Base-by-base conservation (phyloP, 169 alveolate species). In the Plasmodium sp. region DNA sequence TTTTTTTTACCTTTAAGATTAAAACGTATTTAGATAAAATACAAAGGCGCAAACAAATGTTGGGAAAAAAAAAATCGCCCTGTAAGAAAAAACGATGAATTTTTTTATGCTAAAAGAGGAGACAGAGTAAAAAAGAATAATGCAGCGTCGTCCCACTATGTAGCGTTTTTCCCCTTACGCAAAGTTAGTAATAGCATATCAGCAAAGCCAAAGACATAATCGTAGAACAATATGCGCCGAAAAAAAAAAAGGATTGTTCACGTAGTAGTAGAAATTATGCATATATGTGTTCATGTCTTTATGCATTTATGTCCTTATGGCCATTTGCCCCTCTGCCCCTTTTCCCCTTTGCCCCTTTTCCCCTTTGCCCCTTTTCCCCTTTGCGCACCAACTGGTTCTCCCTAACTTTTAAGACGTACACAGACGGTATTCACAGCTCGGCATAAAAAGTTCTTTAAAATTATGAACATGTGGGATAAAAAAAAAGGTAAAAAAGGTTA, bases 91-190 rank as follows among this genome's bases (percentile, higher is more conserved):
- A 83, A 83, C 5, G 73, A 62, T 16, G 27, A 83, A 71, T 27
- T 45, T 27, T 10, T 9, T 33, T 33, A 34, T 27, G 71, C 33
- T 81, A 81, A 58, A 62, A 22, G 72, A 22, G 14, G 22, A 62
- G 27, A 83, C 45, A 62, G 18, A 83, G 73, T 16, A 58, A 83
- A 83, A 62, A 83, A 62, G 34, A 83, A n/a, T 14, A 62, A 83
- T 22, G 12, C 48, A 36, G 45, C 39, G 73, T 16, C 27, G 33
- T 3, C 45, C 83, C 39, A 75, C 48, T 16, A n/a, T 36, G 39
- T 75, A 75, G 62, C 27, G 45, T 81, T 81, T 27, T 81, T 31
- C 71, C 41, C 39, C 27, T 81, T 54, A 54, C n/a, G 1, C 58
- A 81, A 81, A 81, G 83, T 75, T 75, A 18, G 58, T 39, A 80